Evolutionary conservation across 495 filamentous ascomycete genomes (phyloP), one percentile per base, ranked within the genome.

Genomic region (Cercophora newfieldiana): DNA sequence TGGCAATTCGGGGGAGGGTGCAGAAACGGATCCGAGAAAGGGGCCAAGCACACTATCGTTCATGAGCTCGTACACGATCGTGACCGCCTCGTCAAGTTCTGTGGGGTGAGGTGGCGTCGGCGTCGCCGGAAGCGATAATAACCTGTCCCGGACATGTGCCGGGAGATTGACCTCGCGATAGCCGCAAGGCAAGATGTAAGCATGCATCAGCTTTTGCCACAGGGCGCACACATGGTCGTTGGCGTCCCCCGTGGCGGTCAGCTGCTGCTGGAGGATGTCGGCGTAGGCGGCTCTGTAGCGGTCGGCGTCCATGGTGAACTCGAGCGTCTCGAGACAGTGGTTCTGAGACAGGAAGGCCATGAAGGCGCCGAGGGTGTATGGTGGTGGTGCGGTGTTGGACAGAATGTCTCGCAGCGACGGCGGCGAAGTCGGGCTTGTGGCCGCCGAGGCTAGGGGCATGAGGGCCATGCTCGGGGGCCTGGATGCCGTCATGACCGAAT

Each of bases 271-370:
- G 48, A 84, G 67, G 66, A 90, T 78, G 16, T 86, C 80, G 30
- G 82, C 74, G 73, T 94, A 93, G 62, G 90, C 87, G 61, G 91
- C 86, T 55, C 86, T 84, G 78, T 99, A 99, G n/a, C 93, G 88
- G 59, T 90, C 88, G 56, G 95, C 91, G 74, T 97, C 95, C 85
- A 97, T 86, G 50, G 95, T 97, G 79, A 99, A 99, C 72, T 99
- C 96, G 53, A 99, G 79, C 7, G 92, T 99, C 77, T 99, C 96
- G 50, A 98, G 79, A 72, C 96, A 99, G 77, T 98, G 96, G 68
- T 98, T 98, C 70, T 97, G 94, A 1, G 96, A 97, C 25, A 98
- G 86, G 74, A 95, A 99, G 59, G 94, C 95, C 86, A 92, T 98
- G 78, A 99, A 98, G 24, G 96, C 95, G 68, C 87, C 87, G 19